A percentile compares a stretch with the other conserved stretches of the same genome.
These are phyloP conservation scores for Trametes coccinea DNA, from an alignment of 768 basidiomycete genomes.

Conservation along the genomic window DNA sequence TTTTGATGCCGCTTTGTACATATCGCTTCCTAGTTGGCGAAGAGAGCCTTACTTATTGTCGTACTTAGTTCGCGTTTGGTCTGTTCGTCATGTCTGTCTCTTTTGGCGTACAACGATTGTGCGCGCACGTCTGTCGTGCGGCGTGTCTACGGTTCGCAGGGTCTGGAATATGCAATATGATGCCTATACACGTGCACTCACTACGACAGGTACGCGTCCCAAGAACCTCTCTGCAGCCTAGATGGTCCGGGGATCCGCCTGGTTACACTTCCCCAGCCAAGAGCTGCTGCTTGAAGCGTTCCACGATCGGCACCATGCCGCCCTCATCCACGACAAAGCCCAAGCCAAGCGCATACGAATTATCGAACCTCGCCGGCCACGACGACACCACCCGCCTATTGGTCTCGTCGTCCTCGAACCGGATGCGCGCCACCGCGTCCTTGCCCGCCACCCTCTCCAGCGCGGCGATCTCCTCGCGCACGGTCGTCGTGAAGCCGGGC, in stretches of 20 bases:
- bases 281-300: slow-evolving; percentile 37
- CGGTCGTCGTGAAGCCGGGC: slow-evolving; percentile 59
- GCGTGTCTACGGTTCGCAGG: background rate
- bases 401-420: slow-evolving; percentile 46
- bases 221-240: background rate
- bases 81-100: background rate
- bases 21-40: background rate
- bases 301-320: slow-evolving; percentile 47
- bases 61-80: background rate
- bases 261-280: slow-evolving; percentile 24
- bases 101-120: background rate
- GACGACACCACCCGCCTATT: slow-evolving; percentile 47
- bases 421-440: slow-evolving; percentile 46
- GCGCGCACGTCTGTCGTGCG: background rate
- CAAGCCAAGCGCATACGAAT: slow-evolving; percentile 42
- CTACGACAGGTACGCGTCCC: background rate
- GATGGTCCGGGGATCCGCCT: background rate
- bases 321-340: slow-evolving; percentile 48
- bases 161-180: slow-evolving; percentile 7
- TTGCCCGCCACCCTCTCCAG: slow-evolving; percentile 53
- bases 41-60: slow-evolving; percentile 3
- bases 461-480: slow-evolving; percentile 55
- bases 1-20: background rate
- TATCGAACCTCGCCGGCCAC: slow-evolving; percentile 51
- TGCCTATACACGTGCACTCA: background rate